Evolutionary conservation across 345 rosid species (phyloP), one percentile per base, ranked within the genome.

Genomic region (Eucalyptus pauciflora): DNA sequence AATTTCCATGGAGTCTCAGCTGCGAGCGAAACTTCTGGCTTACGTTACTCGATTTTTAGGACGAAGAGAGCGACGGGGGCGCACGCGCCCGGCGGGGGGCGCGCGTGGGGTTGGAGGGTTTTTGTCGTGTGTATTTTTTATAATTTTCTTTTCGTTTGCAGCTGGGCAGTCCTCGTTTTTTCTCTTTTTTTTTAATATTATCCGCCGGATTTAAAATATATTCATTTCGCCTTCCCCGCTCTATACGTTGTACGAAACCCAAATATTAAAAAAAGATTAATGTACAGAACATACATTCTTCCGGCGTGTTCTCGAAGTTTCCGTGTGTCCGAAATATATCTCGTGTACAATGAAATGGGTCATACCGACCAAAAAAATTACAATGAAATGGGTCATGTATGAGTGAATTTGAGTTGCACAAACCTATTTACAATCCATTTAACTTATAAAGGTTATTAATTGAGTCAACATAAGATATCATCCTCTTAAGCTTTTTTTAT

Each of bases 351-450:
- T 51, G 17, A 3, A 16, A 16, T 51, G 54, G 20, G 20, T 6
- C 54, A 16, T 41, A 41, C 41, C 41, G 41, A 41, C 41, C 41
- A 41, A 41, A 41, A 41, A 41, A 41, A 41, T 4, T 41, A 41
- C 41, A 41, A 41, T 41, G 41, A 41, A 41, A 41, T 41, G 41
- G 41, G 41, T 41, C 41, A 41, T 41, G 41, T 41, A 41, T 5
- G 41, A 41, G 41, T 5, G 41, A 41, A 41, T 41, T 50, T 50
- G 52, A 14, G 7, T 50, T 14, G 52, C 17, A 1, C 7, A 51
- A 51, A 17, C 4, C 4, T 4, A 51, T 51, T 17, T 51, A 51
- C 56, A 17, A 51, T 3, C 22, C 0, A 0, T 51, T 51, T 51
- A 51, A 17, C 56, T 51, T 7, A 17, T 7, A 51, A 51, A 51